Evolutionary conservation across 495 filamentous ascomycete species (phyloP).

Genomic region (Astrocystis sublimbata): DNA sequence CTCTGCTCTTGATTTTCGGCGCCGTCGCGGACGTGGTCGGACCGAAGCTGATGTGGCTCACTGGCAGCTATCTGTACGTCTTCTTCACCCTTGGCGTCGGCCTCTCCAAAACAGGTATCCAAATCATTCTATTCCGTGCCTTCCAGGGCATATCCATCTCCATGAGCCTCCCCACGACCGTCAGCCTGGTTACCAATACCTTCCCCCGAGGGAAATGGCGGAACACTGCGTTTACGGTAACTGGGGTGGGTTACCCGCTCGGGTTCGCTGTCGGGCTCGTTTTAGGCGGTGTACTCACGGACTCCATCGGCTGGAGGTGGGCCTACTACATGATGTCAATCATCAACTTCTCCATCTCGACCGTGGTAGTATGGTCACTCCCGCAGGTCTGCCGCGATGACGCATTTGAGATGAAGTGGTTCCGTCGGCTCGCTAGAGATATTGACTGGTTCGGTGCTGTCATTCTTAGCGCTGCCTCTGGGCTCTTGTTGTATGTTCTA

Average conservation of each 20-base stretch:
- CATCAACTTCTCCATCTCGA: conserved; percentile 32
- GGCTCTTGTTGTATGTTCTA: conserved; percentile 52
- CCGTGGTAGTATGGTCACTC: conserved; percentile 13
- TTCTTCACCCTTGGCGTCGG: conserved; percentile 51
- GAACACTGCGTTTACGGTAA: conserved; percentile 52
- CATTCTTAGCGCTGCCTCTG: conserved; percentile 44
- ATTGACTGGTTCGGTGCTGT: conserved; percentile 56
- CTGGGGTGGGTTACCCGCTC: conserved; percentile 51
- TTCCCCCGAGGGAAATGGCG: conserved; percentile 43
- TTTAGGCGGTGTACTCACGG: conserved; percentile 51
- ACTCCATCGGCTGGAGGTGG: conserved; percentile 49
- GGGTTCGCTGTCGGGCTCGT: conserved; percentile 55
- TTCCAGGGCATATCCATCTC: conserved; percentile 51
- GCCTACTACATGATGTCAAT: conserved; percentile 52
- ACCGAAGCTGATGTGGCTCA: conserved; percentile 43
- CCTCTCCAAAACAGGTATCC: conserved; percentile 43
- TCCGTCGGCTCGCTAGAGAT: conserved; percentile 19
- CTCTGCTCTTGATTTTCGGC: conserved; percentile 51
- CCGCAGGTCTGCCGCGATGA: background rate
- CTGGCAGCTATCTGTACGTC: conserved; percentile 46
- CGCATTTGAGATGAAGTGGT: background rate
- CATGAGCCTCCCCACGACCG: conserved; percentile 52
- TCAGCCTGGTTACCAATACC: conserved; percentile 50
- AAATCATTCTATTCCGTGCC: conserved; percentile 55
- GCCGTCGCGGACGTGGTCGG: conserved; percentile 56